A percentile compares a stretch with the other conserved stretches of the same genome.
Conservation (phyloP, 306 rosid species). For the Prunus davidiana region DNA sequence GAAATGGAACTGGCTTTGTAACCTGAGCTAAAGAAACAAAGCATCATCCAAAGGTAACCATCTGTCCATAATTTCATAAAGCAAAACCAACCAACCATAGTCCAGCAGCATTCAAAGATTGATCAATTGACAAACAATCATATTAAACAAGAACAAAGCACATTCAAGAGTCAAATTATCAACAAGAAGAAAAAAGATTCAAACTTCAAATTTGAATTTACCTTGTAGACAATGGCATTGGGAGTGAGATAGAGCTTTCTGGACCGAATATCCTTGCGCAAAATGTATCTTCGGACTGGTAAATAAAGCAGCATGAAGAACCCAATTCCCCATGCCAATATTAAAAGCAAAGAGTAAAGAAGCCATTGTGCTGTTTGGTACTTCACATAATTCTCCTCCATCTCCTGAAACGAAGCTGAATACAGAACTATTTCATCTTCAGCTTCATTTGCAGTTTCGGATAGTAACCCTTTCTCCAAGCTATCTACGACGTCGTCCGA, state of each 20-base stretch:
- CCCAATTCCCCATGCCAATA: conserved; percentile 90
- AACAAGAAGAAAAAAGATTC: neutral
- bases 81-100: neutral
- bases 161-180: neutral
- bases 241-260: conserved; percentile 75
- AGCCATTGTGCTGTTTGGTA: conserved; percentile 72
- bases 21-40: conserved; percentile 53
- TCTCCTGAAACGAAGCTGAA: conserved; percentile 71
- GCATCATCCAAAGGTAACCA: conserved; percentile 12
- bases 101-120: neutral
- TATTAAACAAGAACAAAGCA: neutral
- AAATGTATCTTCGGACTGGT: conserved; percentile 64
- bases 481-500: conserved; percentile 54
- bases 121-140: neutral
- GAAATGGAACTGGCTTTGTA: conserved; percentile 79
- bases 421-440: conserved; percentile 53
- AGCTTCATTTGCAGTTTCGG: conserved; percentile 25
- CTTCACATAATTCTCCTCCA: conserved; percentile 64
- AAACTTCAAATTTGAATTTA: conserved; percentile 10
- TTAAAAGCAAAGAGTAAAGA: conserved; percentile 60
- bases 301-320: conserved; percentile 75
- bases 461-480: conserved; percentile 55
- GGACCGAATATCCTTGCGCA: conserved; percentile 67
- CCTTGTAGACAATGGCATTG: conserved; percentile 77
- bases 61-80: neutral